phyloP scores from a whole-genome alignment of 768 basidiomycete genomes.

The Hericium erinaceus region DNA sequence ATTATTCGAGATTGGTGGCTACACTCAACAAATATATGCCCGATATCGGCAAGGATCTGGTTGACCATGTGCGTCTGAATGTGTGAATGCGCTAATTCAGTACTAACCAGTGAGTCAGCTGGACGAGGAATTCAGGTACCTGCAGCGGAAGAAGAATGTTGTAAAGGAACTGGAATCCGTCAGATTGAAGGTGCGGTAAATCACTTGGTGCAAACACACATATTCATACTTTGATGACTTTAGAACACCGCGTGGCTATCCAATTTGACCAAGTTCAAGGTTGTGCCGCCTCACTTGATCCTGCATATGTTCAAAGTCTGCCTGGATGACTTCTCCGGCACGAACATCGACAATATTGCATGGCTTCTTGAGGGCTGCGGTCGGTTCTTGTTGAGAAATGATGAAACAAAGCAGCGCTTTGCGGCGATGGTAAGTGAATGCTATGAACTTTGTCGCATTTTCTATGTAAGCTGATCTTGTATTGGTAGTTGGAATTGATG shows the following conservation, averaged over 20 bases:
- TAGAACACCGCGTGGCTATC: conserved; percentile 86
- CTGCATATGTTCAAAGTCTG: conserved; percentile 96
- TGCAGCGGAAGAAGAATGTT: conserved; percentile 90
- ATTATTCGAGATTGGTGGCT: conserved; percentile 85
- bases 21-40: conserved; percentile 90
- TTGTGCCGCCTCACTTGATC: conserved; percentile 86
- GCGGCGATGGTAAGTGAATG: conserved; percentile 62
- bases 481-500: conserved; percentile 78
- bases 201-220: neutral
- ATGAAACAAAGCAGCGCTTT: conserved; percentile 83
- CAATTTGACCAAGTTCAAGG: conserved; percentile 90
- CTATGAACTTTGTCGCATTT: too few species aligned
- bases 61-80: conserved; percentile 55
- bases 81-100: neutral
- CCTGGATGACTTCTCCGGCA: conserved; percentile 87
- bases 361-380: conserved; percentile 91
- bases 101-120: conserved; percentile 39
- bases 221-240: neutral
- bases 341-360: conserved; percentile 90
- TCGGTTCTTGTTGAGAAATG: conserved; percentile 78
- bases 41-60: conserved; percentile 77
- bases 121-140: conserved; percentile 93
- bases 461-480: neutral
- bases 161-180: conserved; percentile 84
- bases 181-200: conserved; percentile 58